Base-by-base conservation (phyloP, 257 asterid genomes). In the Buddleja alternifolia region DNA sequence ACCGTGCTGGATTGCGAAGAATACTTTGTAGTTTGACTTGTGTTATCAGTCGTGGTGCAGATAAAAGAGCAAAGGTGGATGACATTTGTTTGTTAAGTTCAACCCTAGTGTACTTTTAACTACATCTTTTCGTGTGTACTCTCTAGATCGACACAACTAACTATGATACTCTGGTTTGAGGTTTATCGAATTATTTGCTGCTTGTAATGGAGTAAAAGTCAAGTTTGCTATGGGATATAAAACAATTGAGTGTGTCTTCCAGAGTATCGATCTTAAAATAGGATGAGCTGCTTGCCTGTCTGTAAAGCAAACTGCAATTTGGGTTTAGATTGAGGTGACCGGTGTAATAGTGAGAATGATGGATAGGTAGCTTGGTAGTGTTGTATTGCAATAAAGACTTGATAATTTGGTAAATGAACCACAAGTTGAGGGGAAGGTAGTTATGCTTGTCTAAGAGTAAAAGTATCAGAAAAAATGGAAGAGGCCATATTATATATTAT, bases 1-100 rank as follows among this genome's bases (percentile, higher is more conserved):
- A 39, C 20, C 37, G n/a, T 10, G 20, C 55, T 40, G 52, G 51
- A 5, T 42, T 71, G 54, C 66, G 62, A 51, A 60, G 71, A 48
- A 7, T 37, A 50, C 29, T 58, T 52, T 19, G 34, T 17, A 8
- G 16, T 51, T 47, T 46, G 10, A 24, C 60, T 39, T 16, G 19
- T 19, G 47, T 69, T 53, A 54, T 69, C 45, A 15, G 32, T 40
- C 55, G 21, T 41, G 10, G 16, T 65, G 41, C 60, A 45, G 7
- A 29, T 16, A 40, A 46, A 46, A 48, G 63, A 16, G n/a, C n/a
- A n/a, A 20, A 44, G 44, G 54, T 46, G 3, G 51, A 17, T 8
- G 32, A 29, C 29, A 7, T 65, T 34, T 55, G 23, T 58, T 24
- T 58, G 62, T 48, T 50, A n/a, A 66, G 60, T 51, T 47, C 36